Evolutionary conservation across 805 yeast genomes (phyloP), one percentile per base, ranked within the genome.

Genomic region (Spathaspora gorwiae): DNA sequence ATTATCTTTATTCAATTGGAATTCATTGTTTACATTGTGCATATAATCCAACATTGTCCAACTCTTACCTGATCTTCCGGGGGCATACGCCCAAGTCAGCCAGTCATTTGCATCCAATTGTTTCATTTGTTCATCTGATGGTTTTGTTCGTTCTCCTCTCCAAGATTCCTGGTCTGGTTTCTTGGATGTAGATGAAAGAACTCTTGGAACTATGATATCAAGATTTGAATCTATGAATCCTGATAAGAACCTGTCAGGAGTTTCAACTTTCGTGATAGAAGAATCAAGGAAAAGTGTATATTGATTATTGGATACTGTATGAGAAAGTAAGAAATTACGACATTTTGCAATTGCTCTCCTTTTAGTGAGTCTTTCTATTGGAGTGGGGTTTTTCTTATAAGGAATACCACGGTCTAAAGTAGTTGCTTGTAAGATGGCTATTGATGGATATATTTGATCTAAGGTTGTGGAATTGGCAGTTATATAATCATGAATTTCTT

Each of bases 201-300:
- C 32, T 29, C 72, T 47, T 2, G 73, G 73, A 7, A 67, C 73
- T 9, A 64, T 53, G n/a, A 69, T 65, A 43, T 68, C 73, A 14
- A 54, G 50, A 1, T 43, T 51, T 4, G 67, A 55, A 2, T 48
- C 43, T 11, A 67, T 51, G 44, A 68, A 68, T 26, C 53, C 51
- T 10, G 44, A 27, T 7, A 62, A 37, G 14, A 54, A 26, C 56
- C 61, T 52, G 31, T 60, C 59, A 9, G 51, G 47, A 30, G 55
- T 48, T 6, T 57, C 53, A 37, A 66, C 51, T 31, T 47, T 42
- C 24, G 51, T 42, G 27, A 68, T 57, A 40, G 67, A 72, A 1
- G 72, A 59, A 46, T 69, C 73, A 26, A 69, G 44, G 47, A 65
- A 69, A 32, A 69, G 45, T 4, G 69, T 63, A 44, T 58, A 67